These are phyloP conservation scores for Talaromyces ruber DNA, from an alignment of 495 filamentous ascomycete genomes.

Conservation along the genomic window DNA sequence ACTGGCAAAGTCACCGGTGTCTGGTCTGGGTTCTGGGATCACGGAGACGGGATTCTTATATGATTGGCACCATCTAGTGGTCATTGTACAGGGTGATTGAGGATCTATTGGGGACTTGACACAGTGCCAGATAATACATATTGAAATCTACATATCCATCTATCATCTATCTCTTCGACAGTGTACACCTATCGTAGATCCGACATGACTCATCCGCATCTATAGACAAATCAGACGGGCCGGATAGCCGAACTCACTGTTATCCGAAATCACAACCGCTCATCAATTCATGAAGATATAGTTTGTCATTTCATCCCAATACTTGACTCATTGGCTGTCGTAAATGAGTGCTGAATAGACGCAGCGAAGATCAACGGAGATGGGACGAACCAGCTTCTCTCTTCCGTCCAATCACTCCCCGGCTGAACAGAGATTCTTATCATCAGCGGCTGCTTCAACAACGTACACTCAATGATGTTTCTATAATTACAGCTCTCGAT, in stretches of 20 bases:
- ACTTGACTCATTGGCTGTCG: neutral
- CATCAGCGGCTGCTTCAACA: constrained; percentile 8
- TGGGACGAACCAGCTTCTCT: neutral
- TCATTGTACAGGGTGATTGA: neutral
- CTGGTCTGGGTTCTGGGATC: neutral
- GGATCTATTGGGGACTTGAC: neutral
- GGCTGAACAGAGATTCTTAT: neutral
- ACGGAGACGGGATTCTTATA: neutral
- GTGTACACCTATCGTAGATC: neutral
- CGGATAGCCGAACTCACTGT: too few relatives aligned
- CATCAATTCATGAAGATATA: neutral
- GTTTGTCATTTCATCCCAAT: neutral
- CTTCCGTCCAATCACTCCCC: neutral
- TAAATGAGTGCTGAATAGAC: neutral
- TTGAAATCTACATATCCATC: neutral
- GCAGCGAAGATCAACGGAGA: neutral
- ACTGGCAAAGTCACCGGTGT: neutral
- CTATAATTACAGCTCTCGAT: neutral
- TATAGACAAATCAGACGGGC: neutral
- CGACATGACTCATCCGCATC: neutral
- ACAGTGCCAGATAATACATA: neutral
- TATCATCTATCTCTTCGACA: neutral
- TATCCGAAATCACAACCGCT: neutral
- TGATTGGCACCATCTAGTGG: neutral
- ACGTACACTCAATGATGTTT: neutral